These are phyloP conservation scores for Maudiozyma turicensis DNA, from an alignment of 805 yeast genomes.

Conservation along the genomic window DNA sequence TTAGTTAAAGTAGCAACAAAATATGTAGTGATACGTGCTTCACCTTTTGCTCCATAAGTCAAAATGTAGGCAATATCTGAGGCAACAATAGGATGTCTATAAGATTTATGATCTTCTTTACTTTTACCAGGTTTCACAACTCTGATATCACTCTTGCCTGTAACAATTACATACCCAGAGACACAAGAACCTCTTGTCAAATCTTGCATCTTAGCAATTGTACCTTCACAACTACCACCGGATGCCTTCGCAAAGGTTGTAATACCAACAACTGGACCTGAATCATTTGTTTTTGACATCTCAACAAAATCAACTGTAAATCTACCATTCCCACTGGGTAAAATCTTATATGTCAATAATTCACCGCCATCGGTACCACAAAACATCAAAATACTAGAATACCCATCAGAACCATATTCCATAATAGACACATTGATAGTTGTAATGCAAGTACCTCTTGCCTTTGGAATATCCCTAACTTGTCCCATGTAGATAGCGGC, in stretches of 20 bases:
- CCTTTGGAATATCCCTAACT: conserved; percentile 18
- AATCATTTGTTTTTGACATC: conserved; percentile 38
- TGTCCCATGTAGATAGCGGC: conserved; percentile 46
- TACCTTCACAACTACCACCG: conserved; percentile 62
- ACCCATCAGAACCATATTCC: conserved; percentile 55
- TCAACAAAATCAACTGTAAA: conserved; percentile 48
- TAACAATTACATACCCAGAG: conserved; percentile 52
- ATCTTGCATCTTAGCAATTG: conserved; percentile 43
- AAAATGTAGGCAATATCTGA: conserved; percentile 43
- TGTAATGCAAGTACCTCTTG: conserved; percentile 36
- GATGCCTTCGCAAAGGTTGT: conserved; percentile 47
- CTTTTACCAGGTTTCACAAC: conserved; percentile 50
- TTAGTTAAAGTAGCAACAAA: conserved; percentile 37
- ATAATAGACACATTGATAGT: conserved; percentile 65
- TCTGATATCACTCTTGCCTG: conserved; percentile 52
- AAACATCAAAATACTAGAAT: conserved; percentile 59
- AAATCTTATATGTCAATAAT: conserved; percentile 49
- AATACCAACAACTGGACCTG: conserved; percentile 41
- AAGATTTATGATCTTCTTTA: conserved; percentile 54
- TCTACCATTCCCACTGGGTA: conserved; percentile 54
- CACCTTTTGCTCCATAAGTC: conserved; percentile 8
- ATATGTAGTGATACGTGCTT: conserved; percentile 36
- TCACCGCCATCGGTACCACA: conserved; percentile 78
- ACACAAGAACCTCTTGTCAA: conserved; percentile 51
- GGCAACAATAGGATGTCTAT: conserved; percentile 37